Evolutionary conservation across 345 rosid genomes (phyloP).

Genomic region (Hypericum perforatum): DNA sequence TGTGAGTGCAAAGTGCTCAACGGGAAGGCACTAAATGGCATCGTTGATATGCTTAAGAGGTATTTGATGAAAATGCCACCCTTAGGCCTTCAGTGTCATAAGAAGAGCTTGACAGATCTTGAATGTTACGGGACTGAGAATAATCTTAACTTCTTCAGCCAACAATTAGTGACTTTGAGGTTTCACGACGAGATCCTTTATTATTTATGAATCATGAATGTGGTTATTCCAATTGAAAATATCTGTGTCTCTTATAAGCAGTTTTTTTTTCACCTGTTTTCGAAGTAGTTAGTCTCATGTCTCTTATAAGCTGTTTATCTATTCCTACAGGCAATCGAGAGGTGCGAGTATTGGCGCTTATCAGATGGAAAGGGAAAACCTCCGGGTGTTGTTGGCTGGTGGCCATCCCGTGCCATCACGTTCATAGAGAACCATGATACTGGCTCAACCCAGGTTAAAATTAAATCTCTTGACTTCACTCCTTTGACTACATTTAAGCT

Average conservation of each 20-base stretch:
- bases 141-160: too few species aligned
- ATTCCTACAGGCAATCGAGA: conserved; percentile 50
- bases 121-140: too few species aligned
- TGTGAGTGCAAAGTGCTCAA: too few species aligned
- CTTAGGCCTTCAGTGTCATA: too few species aligned
- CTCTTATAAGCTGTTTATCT: background rate
- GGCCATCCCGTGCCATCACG: conserved; percentile 99
- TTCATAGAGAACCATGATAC: conserved; percentile 97
- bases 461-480: conserved; percentile 1
- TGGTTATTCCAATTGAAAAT: too few species aligned
- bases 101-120: too few species aligned
- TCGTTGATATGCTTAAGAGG: background rate
- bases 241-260: background rate
- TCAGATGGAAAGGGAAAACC: conserved; percentile 84
- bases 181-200: too few species aligned
- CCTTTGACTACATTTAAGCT: background rate
- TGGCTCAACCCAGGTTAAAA: conserved; percentile 84
- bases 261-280: background rate
- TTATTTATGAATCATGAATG: too few species aligned
- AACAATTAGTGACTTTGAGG: too few species aligned
- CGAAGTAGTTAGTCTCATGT: background rate
- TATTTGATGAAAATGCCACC: too few species aligned
- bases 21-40: background rate
- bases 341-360: conserved; percentile 91
- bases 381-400: conserved; percentile 97